Evolutionary conservation across 352 stramenopile genomes (phyloP), one percentile per base, ranked within the genome.

Genomic region (Globisporangium solare): DNA sequence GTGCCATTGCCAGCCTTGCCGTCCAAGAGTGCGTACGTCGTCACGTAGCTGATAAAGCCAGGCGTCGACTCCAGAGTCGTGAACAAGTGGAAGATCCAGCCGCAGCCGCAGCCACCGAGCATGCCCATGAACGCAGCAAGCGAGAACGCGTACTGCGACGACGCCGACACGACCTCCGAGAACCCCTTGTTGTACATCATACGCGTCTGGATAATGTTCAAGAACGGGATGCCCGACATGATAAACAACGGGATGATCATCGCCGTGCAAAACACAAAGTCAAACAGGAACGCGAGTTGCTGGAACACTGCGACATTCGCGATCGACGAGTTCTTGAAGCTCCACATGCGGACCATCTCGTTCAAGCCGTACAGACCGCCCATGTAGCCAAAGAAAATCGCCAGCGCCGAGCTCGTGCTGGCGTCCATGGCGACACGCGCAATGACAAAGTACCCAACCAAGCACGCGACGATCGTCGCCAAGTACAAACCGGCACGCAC

Each of bases 181-280:
- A 94, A 94, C 39, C 82, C 82, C 72, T 94, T 86, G 66, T 94
- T 94, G 79, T 92, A 94, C 84, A 94, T 94, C 84, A 94, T 94
- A 59, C 84, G 83, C 51, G 84, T 92, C 66, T 94, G 84, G 35
- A 94, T 87, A 15, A 92, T 87, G 61, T 92, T 92, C 42, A 94
- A 52, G 64, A 94, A 94, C 54, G 84, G 84, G 37, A 94, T 88
- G 31, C 71, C 76, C 56, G 82, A 92, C 68, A 94, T 79, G 27
- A 92, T 66, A 20, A 94, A 66, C 24, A 94, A 66, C 47, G 83
- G 82, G 15, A 90, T 55, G 32, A 92, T 83, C 73, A 92, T 87
- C 7, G 76, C 58, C 39, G 78, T 63, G 27, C 80, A 77, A 55
- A 92, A 92, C 10, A 94, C 47, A 56, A 91, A 94, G 67, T 94